Evolutionary conservation across 75 land plant species (phyloP).

Genomic region (Azolla pinnata): DNA sequence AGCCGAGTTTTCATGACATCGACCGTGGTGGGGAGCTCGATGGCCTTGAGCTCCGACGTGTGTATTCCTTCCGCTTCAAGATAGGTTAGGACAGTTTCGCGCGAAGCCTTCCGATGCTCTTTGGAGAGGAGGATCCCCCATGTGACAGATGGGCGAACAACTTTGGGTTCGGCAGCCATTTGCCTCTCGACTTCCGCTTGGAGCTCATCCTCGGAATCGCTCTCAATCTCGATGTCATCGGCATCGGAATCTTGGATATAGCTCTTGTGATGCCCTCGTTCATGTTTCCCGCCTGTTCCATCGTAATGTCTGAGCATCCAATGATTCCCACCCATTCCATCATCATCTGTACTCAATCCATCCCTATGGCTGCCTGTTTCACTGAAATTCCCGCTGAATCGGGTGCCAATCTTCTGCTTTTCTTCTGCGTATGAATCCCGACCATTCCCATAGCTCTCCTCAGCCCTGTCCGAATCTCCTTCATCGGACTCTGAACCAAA

Average conservation of each 20-base stretch:
- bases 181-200: not conserved
- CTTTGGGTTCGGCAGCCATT: not conserved
- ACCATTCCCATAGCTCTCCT: not conserved
- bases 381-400: not conserved
- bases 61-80: conserved; percentile 49
- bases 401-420: not conserved
- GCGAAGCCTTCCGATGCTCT: conserved; percentile 46
- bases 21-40: conserved; percentile 61
- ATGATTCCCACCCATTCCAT: not conserved
- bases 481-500: not conserved
- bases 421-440: not conserved
- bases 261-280: not conserved
- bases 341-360: not conserved
- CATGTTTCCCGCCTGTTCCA: not conserved
- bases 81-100: conserved; percentile 50
- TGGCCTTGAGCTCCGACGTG: conserved; percentile 38
- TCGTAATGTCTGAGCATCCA: not conserved
- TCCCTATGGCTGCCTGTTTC: not conserved
- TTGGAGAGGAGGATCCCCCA: conserved; percentile 61
- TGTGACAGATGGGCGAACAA: conserved; percentile 41
- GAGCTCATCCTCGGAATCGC: conserved; percentile 2
- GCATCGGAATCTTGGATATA: conserved; percentile 1
- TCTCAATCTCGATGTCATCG: not conserved
- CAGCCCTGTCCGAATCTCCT: not conserved
- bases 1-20: conserved; percentile 64